These are phyloP conservation scores for Leccinum fallax DNA, from an alignment of 1,284 basidiomycete genomes.

Conservation along the genomic window DNA sequence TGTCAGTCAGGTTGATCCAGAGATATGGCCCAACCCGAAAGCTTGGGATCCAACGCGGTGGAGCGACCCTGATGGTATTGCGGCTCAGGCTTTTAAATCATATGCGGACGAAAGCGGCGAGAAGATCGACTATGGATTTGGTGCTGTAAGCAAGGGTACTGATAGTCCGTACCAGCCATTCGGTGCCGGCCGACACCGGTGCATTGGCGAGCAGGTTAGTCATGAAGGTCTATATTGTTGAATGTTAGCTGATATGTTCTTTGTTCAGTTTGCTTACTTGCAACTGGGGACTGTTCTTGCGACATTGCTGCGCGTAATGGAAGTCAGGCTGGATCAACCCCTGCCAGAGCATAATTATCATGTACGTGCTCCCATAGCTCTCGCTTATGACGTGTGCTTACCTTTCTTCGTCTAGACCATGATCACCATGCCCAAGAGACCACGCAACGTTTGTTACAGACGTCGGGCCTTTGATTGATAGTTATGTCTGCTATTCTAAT, in stretches of 20 bases:
- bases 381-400: conserved; percentile 4
- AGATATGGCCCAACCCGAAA: conserved; percentile 75
- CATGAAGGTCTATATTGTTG: not conserved
- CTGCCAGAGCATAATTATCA: conserved; percentile 91
- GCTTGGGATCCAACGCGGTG: conserved; percentile 86
- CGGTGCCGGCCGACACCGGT: conserved; percentile 92
- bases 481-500: conserved; percentile 1
- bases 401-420: conserved; percentile 51
- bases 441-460: conserved; percentile 51
- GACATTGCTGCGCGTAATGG: conserved; percentile 78
- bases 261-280: conserved; percentile 85
- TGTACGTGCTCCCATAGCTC: conserved; percentile 48
- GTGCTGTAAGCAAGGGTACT: conserved; percentile 90
- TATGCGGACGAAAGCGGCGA: conserved; percentile 79
- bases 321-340: conserved; percentile 65
- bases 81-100: conserved; percentile 71
- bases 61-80: conserved; percentile 79
- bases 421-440: conserved; percentile 67
- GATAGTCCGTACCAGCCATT: conserved; percentile 94
- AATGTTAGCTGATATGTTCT: conserved; percentile 8
- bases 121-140: conserved; percentile 96
- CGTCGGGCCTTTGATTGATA: conserved; percentile 40
- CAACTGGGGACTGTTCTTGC: conserved; percentile 88
- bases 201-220: conserved; percentile 88
- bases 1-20: conserved; percentile 87